Evolutionary conservation across 129 eudicot species (phyloP), one percentile per base, ranked within the genome.

Genomic region (Glebionis coronaria): DNA sequence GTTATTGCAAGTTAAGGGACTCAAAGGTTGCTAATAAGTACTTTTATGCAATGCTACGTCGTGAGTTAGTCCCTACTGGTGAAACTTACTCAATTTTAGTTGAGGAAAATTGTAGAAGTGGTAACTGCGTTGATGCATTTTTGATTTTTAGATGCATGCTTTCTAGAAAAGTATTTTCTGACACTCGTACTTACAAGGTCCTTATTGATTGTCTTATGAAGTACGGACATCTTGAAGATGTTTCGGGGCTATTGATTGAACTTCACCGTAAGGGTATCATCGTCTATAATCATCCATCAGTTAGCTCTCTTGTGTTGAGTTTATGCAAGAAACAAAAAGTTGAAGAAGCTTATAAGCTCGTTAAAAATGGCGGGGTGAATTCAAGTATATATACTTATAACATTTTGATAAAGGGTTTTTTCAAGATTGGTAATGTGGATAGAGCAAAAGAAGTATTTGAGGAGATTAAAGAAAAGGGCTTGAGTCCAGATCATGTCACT

Each of bases 1-100:
- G 74, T 29, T 80, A 75, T 76, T 75, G 84, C 65, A 65, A 44
- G 54, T 21, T 64, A 35, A 31, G 81, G 25, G 80, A 75, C 49
- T 61, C 31, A 16, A 68, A 73, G 44, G 44, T 73, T 67, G 82
- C 79, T 23, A 64, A 68, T 53, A 73, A 58, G 67, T 79, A 79
- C 73, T 79, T 79, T 21, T 67, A 73, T 58, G 58, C 73, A 23
- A 68, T 79, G 75, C 4, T 68, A 18, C 68, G 49, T 15, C 79
- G 56, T 54, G 79, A 75, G 21, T 61, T 79, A 67, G 49, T 38
- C 15, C 82, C 79, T 2, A 47, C 44, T 1, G 6, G 6, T 46
- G 60, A 38, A 15, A 61, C 65, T 20, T 79, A 67, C 15, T 27
- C 59, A 46, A 35, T 19, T 73, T 51, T 80, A 51, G 54, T 80